These are phyloP conservation scores for Phytophthora brassicae DNA, from an alignment of 352 stramenopile species.

Conservation along the genomic window DNA sequence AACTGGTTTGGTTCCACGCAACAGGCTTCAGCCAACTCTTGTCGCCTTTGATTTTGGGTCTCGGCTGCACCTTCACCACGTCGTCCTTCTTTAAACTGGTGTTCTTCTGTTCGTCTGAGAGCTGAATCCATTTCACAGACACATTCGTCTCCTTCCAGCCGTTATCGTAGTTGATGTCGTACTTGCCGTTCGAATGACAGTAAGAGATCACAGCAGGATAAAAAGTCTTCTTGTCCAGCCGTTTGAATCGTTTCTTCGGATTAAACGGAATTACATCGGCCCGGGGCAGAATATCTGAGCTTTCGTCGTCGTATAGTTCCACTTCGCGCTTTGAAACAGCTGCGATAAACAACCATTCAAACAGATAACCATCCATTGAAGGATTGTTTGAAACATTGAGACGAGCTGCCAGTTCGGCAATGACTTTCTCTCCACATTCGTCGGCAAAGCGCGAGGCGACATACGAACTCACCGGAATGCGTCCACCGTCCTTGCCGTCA, in stretches of 20 bases:
- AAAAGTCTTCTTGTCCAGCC: neutral
- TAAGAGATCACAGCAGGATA: neutral
- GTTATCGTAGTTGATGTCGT: neutral
- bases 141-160: neutral
- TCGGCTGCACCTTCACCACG: neutral
- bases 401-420: no score
- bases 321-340: no score
- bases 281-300: neutral
- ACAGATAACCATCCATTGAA: no score
- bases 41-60: constrained; percentile 18
- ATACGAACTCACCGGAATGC: no score
- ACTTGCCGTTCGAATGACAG: neutral
- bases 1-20: constrained; percentile 25
- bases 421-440: no score
- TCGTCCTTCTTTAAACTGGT: neutral
- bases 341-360: no score
- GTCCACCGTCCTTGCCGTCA: no score
- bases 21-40: constrained; percentile 27
- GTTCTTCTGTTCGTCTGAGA: neutral
- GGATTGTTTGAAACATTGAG: no score
- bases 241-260: constrained; percentile 14
- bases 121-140: neutral
- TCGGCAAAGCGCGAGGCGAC: no score
- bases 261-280: constrained; percentile 10
- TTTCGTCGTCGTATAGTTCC: no score